Evolutionary conservation across 2,329 filamentous ascomycete genomes (phyloP).

Genomic region (Beauveria medogensis): DNA sequence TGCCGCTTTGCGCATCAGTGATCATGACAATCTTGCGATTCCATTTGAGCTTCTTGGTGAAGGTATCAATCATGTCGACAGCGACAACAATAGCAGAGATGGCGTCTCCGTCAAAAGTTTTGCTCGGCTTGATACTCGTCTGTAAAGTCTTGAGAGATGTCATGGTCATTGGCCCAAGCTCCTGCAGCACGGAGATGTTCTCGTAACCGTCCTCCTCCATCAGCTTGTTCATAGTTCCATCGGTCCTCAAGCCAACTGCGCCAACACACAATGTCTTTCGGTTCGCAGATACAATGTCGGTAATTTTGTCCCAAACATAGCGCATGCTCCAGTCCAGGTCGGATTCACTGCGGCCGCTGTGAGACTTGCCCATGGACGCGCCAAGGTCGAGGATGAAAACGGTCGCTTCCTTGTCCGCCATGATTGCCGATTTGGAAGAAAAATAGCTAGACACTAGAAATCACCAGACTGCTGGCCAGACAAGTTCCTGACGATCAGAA

Average conservation of each 20-base stretch:
- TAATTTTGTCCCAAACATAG: conserved; percentile 89
- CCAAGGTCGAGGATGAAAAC: conserved; percentile 89
- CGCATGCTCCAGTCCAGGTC: conserved; percentile 85
- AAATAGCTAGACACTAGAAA: background rate
- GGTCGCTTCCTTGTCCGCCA: conserved; percentile 90
- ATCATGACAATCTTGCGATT: conserved; percentile 73
- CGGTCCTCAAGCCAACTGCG: conserved; percentile 77
- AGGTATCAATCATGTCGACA: conserved; percentile 72
- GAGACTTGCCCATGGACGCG: conserved; percentile 68
- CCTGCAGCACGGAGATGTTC: conserved; percentile 74
- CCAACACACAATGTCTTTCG: conserved; percentile 62
- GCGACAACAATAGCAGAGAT: conserved; percentile 83
- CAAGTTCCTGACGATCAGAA: background rate
- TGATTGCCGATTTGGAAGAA: conserved; percentile 30
- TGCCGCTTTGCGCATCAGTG: conserved; percentile 67
- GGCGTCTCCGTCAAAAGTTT: conserved; percentile 66
- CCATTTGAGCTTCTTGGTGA: conserved; percentile 77
- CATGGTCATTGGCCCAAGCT: conserved; percentile 53
- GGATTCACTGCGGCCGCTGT: conserved; percentile 62
- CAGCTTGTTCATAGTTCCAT: conserved; percentile 64
- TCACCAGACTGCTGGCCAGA: background rate
- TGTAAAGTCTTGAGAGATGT: conserved; percentile 59
- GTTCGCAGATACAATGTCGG: conserved; percentile 59
- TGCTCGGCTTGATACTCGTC: conserved; percentile 56
- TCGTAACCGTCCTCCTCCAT: conserved; percentile 65